Percentiles rank a stretch among this genome's conserved stretches.
Conservation (phyloP, 2,329 filamentous ascomycete species). For the Exophiala spinifera region DNA sequence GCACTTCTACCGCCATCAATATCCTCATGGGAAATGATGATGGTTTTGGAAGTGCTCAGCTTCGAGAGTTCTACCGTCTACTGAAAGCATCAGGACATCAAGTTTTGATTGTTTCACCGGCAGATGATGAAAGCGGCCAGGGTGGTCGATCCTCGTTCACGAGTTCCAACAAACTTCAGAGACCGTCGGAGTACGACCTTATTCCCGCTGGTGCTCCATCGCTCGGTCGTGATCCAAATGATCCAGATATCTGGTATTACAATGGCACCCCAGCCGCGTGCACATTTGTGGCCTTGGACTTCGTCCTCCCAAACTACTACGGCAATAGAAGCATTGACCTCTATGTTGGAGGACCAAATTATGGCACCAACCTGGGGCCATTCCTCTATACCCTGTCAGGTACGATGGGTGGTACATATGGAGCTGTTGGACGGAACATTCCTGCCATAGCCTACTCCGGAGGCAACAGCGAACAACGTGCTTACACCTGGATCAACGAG, state of each 20-base stretch:
- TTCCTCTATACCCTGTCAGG: conserved; percentile 55
- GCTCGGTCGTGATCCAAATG: conserved; percentile 50
- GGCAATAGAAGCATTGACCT: conserved; percentile 53
- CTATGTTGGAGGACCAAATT: conserved; percentile 56
- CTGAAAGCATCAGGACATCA: conserved; percentile 39
- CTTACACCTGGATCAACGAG: conserved; percentile 45
- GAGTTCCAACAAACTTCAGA: conserved; percentile 41
- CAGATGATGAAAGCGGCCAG: conserved; percentile 45
- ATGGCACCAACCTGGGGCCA: conserved; percentile 52
- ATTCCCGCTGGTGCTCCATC: conserved; percentile 48
- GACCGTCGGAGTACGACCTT: conserved; percentile 45
- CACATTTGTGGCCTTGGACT: conserved; percentile 56
- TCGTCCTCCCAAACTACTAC: conserved; percentile 51
- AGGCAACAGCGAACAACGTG: conserved; percentile 41
- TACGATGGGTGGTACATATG: conserved; percentile 47
- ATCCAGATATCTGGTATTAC: conserved; percentile 59
- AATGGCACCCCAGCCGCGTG: conserved; percentile 57
- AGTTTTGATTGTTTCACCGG: conserved; percentile 44
- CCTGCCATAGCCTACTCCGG: conserved; percentile 52
- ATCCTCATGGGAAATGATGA: conserved; percentile 37
- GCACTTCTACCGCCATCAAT: conserved; percentile 23
- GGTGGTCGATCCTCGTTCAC: conserved; percentile 47
- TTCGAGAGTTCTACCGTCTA: conserved; percentile 42
- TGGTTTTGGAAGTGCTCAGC: conserved; percentile 43
- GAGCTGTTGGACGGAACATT: conserved; percentile 49